Base-by-base conservation (phyloP, 1,284 basidiomycete genomes). In the Apiotrichum gracile region DNA sequence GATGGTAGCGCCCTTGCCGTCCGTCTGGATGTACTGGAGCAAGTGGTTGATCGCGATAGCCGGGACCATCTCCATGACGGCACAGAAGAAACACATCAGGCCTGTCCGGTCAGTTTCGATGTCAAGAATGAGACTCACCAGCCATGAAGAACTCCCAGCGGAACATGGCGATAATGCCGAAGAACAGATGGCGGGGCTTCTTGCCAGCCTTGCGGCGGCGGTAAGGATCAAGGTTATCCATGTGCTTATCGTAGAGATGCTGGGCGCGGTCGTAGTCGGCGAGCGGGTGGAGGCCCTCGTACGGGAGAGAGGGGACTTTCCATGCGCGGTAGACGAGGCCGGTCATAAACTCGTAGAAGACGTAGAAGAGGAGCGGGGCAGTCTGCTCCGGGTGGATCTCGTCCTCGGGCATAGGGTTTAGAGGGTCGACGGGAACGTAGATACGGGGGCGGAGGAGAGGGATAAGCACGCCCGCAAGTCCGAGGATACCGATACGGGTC, bases 331-430 rank as follows among this genome's bases (percentile, higher is more conserved):
- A 76, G 41, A 85, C 76, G 41, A 83, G 67, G 0, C 75, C 72
- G 52, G 84, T 78, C 63, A 86, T 71, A 75, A 82, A 87, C 26
- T 77, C 75, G 69, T 80, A 87, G 37, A 81, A 76, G 16, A 79
- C 41, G 57, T 83, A 74, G 3, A 80, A 83, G 17, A 84, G 61
- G 44, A 81, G 72, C 0, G 84, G 82, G 0, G 83, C 80, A 0
- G 82, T 85, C 65, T 87, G 85, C 62, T 87, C 85, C 4, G 83
- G 82, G 68, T 82, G 84, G 27, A 74, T 57, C 22, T 68, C 51
- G 8, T 79, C 78, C 22, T 74, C 63, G 5, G 73, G 64, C 2
- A 69, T 67, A n/a, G 68, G 70, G 43, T 67, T 60, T 6, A 55
- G 41, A 1, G 71, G 76, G 52, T 80, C 76, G 4, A 73, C 61